phyloP scores from a whole-genome alignment of 2,329 filamentous ascomycete species.

The Penicillium aurantiogriseum region DNA sequence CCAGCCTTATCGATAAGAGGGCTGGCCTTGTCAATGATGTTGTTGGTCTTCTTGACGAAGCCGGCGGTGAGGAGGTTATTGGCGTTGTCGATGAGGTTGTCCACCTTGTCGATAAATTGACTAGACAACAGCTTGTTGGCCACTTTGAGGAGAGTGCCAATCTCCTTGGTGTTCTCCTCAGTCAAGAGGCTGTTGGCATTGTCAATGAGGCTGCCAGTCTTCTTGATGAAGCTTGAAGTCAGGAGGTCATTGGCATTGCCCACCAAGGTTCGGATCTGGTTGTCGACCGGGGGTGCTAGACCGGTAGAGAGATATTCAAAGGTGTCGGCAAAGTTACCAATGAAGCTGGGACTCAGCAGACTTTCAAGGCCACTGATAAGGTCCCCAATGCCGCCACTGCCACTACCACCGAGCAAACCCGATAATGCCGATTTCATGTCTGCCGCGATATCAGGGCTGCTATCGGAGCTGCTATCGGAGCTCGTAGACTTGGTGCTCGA shows the following conservation, averaged over 20 bases:
- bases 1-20: slow-evolving; percentile 20
- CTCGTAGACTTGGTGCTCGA: slow-evolving; percentile 11
- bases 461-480: background rate
- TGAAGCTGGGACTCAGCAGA: slow-evolving; percentile 22
- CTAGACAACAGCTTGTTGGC: background rate
- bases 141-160: background rate
- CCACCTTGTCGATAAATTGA: slow-evolving; percentile 16
- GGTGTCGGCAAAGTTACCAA: slow-evolving; percentile 20
- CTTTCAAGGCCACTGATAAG: slow-evolving; percentile 10
- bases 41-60: slow-evolving; percentile 21
- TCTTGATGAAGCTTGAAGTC: slow-evolving; percentile 21
- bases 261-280: slow-evolving; percentile 28
- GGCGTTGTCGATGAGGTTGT: slow-evolving; percentile 16
- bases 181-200: slow-evolving; percentile 21
- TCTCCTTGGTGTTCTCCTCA: slow-evolving; percentile 19
- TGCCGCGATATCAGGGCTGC: background rate
- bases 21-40: slow-evolving; percentile 15
- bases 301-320: slow-evolving; percentile 28
- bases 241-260: slow-evolving; percentile 26
- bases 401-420: slow-evolving; percentile 3
- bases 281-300: slow-evolving; percentile 27
- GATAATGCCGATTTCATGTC: slow-evolving; percentile 5
- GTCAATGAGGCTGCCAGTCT: slow-evolving; percentile 4
- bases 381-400: slow-evolving; percentile 2
- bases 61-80: slow-evolving; percentile 28